Conservation (phyloP, 352 stramenopile species). For the Phytophthora rubi region DNA sequence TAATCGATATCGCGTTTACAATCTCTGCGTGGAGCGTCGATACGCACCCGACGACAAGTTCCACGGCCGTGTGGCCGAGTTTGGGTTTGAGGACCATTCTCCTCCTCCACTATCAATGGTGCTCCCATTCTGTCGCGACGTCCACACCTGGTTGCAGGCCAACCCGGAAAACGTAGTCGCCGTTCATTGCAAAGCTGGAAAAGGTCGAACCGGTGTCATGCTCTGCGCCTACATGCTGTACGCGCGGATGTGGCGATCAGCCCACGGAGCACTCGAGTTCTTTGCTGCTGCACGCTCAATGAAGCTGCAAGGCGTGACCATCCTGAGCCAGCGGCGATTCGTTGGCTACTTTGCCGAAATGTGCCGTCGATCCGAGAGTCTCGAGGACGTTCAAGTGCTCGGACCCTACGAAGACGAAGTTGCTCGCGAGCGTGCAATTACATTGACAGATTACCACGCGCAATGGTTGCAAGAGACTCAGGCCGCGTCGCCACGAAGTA, state of each 20-base stretch:
- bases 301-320: conserved; percentile 85
- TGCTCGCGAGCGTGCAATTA: conserved; percentile 42
- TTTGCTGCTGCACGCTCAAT: conserved; percentile 75
- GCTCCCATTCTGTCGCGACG: conserved; percentile 69
- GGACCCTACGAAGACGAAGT: conserved; percentile 30
- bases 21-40: conserved; percentile 88
- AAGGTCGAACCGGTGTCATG: conserved; percentile 92
- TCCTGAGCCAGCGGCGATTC: conserved; percentile 81
- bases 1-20: conserved; percentile 90
- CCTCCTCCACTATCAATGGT: conserved; percentile 80
- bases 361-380: conserved; percentile 45
- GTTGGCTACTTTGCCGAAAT: conserved; percentile 75
- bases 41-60: conserved; percentile 82
- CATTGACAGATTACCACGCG: conserved; percentile 44
- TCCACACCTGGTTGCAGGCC: conserved; percentile 58
- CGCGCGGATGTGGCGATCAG: conserved; percentile 60
- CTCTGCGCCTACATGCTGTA: conserved; percentile 83
- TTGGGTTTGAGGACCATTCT: conserved; percentile 90
- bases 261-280: conserved; percentile 68
- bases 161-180: conserved; percentile 82
- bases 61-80: conserved; percentile 74
- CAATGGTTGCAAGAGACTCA: conserved; percentile 59
- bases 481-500: conserved; percentile 22
- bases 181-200: conserved; percentile 93
- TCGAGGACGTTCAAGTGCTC: conserved; percentile 11